A percentile compares a stretch with the other conserved stretches of the same genome.
phyloP scores from a whole-genome alignment of 352 stramenopile genomes.

The Phytophthora cryptogea region DNA sequence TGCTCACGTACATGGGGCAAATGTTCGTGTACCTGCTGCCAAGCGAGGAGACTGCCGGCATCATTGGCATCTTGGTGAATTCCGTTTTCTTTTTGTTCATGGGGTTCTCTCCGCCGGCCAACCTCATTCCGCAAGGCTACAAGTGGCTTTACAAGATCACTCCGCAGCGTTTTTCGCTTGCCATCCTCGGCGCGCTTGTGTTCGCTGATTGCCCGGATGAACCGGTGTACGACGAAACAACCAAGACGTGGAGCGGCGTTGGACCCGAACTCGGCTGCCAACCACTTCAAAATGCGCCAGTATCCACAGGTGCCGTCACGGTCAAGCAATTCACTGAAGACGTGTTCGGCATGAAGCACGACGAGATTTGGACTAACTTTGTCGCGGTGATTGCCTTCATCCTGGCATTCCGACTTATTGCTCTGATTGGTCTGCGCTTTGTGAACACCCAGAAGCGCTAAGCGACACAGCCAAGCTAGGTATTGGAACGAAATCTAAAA shows the following conservation, averaged over 20 bases:
- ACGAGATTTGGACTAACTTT: conserved; percentile 51
- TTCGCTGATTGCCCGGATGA: conserved; percentile 40
- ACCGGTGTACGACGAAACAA: conserved; percentile 34
- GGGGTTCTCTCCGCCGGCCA: conserved; percentile 40
- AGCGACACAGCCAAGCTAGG: neutral
- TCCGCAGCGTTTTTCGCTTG: conserved; percentile 32
- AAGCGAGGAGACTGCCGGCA: conserved; percentile 30
- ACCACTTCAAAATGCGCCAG: conserved; percentile 34
- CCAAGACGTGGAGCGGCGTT: conserved; percentile 29
- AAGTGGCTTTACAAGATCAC: conserved; percentile 52
- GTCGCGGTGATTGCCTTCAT: conserved; percentile 43
- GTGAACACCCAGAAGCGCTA: conserved; percentile 58
- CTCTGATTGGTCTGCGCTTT: conserved; percentile 47
- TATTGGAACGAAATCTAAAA: too few species aligned
- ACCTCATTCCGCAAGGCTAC: conserved; percentile 38
- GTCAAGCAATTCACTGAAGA: conserved; percentile 51
- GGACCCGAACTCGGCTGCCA: conserved; percentile 43
- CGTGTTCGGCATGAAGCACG: conserved; percentile 55
- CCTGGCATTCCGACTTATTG: conserved; percentile 45
- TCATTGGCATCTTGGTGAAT: conserved; percentile 37
- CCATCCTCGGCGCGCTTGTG: conserved; percentile 32
- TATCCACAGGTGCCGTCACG: conserved; percentile 26
- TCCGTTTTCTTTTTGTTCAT: conserved; percentile 47
- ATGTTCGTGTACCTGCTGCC: conserved; percentile 40
- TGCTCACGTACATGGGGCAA: conserved; percentile 46